Percentiles rank a stretch among this genome's conserved stretches.
Evolutionary conservation across 306 rosid genomes (phyloP).

Genomic region (Rosa chinensis): DNA sequence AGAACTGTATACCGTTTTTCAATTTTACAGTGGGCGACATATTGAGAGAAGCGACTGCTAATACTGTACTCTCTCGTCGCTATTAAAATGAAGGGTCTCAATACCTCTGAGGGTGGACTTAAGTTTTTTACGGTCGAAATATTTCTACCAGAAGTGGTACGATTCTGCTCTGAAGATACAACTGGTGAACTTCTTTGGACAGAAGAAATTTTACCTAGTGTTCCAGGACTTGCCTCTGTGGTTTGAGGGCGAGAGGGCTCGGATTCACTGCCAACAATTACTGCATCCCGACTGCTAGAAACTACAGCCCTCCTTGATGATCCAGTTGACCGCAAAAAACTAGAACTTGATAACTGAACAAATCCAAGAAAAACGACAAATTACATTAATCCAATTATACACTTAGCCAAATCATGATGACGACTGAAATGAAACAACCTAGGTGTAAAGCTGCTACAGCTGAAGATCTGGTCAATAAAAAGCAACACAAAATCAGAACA

Average conservation of each 20-base stretch:
- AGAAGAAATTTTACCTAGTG: constrained; percentile 48
- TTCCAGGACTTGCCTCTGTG: constrained; percentile 49
- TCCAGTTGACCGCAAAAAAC: constrained; percentile 64
- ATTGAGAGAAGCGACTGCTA: constrained; percentile 54
- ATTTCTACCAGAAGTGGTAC: constrained; percentile 64
- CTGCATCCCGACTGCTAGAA: constrained; percentile 71
- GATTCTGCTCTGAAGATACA: constrained; percentile 71
- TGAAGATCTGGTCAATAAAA: not conserved
- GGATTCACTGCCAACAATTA: constrained; percentile 50
- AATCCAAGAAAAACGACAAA: not conserved
- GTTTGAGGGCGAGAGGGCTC: constrained; percentile 51
- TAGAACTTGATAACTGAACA: constrained; percentile 61
- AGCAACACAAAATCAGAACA: not conserved
- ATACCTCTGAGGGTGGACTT: constrained; percentile 82
- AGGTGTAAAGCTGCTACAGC: not conserved
- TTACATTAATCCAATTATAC: not conserved
- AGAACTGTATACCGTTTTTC: constrained; percentile 33
- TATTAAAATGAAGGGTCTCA: constrained; percentile 79
- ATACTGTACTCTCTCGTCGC: constrained; percentile 80
- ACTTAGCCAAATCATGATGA: not conserved
- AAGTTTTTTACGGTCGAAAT: constrained; percentile 58
- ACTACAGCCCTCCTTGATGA: constrained; percentile 69
- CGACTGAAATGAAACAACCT: not conserved
- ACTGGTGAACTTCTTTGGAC: constrained; percentile 54
- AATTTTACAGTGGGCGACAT: constrained; percentile 51